Evolutionary conservation across 78 protist species (phyloP).

Genomic region (Tieghemostelium lacteum): DNA sequence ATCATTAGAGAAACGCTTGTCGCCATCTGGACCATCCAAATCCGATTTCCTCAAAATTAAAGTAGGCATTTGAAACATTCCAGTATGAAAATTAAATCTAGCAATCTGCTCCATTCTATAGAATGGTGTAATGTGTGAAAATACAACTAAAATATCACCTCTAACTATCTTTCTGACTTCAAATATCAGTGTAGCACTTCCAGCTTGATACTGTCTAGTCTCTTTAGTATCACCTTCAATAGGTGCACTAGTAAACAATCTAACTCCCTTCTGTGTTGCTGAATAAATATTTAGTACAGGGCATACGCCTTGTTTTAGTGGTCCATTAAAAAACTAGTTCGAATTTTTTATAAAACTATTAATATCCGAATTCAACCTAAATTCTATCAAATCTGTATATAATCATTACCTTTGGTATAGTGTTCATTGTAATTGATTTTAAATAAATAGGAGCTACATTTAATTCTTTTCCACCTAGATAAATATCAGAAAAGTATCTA

Average conservation of each 20-base stretch:
- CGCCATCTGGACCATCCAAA: slow-evolving; percentile 70
- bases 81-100: slow-evolving; percentile 67
- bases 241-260: slow-evolving; percentile 67
- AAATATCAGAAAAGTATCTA: slow-evolving; percentile 62
- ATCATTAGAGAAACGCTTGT: slow-evolving; percentile 54
- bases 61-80: slow-evolving; percentile 52
- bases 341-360: neutral
- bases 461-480: slow-evolving; percentile 27
- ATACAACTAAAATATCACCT: slow-evolving; percentile 62
- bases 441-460: slow-evolving; percentile 32
- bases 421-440: slow-evolving; percentile 62
- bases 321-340: slow-evolving; percentile 53
- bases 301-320: slow-evolving; percentile 66
- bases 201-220: slow-evolving; percentile 48
- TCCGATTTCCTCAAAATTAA: slow-evolving; percentile 40
- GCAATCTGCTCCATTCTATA: slow-evolving; percentile 69
- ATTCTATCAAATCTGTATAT: too few species aligned
- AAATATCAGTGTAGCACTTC: slow-evolving; percentile 49
- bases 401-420: slow-evolving; percentile 68
- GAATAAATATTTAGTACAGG: slow-evolving; percentile 74
- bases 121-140: slow-evolving; percentile 70
- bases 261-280: slow-evolving; percentile 62
- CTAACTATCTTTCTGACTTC: slow-evolving; percentile 66
- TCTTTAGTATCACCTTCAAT: slow-evolving; percentile 74
- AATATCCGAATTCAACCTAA: neutral